Evolutionary conservation across 2,329 filamentous ascomycete genomes (phyloP).

Genomic region (Xylariaceae sp.): DNA sequence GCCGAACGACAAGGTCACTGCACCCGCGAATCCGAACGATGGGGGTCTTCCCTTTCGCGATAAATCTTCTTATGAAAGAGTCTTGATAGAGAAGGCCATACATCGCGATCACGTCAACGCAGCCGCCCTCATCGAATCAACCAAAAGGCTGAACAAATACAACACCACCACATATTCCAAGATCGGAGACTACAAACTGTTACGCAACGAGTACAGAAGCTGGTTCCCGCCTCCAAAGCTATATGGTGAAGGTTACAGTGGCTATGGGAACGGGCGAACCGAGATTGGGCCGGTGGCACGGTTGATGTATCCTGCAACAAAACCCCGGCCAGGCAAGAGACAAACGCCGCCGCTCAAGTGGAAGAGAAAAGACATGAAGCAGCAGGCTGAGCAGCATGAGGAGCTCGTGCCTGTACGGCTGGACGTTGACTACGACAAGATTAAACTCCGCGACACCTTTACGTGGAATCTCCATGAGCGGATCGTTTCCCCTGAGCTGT

Average conservation of each 20-base stretch:
- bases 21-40: slow-evolving; percentile 30
- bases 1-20: slow-evolving; percentile 29
- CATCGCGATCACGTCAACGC: slow-evolving; percentile 50
- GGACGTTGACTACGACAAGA: slow-evolving; percentile 92
- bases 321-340: slow-evolving; percentile 70
- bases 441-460: slow-evolving; percentile 93
- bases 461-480: slow-evolving; percentile 98
- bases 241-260: slow-evolving; percentile 73
- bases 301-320: slow-evolving; percentile 73
- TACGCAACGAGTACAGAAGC: slow-evolving; percentile 50
- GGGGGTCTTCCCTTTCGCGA: slow-evolving; percentile 39
- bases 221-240: slow-evolving; percentile 53
- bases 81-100: slow-evolving; percentile 50
- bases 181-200: slow-evolving; percentile 61
- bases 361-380: slow-evolving; percentile 70
- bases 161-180: slow-evolving; percentile 60
- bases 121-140: slow-evolving; percentile 45
- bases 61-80: slow-evolving; percentile 49
- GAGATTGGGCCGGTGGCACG: slow-evolving; percentile 61
- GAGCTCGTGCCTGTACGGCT: slow-evolving; percentile 86
- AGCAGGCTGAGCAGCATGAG: slow-evolving; percentile 85
- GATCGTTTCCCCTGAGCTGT: slow-evolving; percentile 70
- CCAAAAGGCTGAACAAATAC: slow-evolving; percentile 50
- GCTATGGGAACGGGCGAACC: slow-evolving; percentile 82
- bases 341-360: slow-evolving; percentile 68